These are phyloP conservation scores for Zasmidium cellare DNA, from an alignment of 2,329 filamentous ascomycete species.

Conservation along the genomic window DNA sequence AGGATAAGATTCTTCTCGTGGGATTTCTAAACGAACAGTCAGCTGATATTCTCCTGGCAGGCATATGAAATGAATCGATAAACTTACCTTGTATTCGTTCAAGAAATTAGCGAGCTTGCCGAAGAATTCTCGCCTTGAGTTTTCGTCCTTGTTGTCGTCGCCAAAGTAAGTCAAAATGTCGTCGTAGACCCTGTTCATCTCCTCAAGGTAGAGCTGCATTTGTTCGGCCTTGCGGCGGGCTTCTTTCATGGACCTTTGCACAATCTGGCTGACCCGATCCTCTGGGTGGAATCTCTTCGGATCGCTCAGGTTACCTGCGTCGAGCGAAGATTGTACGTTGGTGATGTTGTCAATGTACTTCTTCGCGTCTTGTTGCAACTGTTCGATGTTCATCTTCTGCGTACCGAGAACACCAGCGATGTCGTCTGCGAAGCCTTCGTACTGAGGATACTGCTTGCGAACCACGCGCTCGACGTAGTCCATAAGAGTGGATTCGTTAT, in stretches of 20 bases:
- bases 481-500: conserved; percentile 94
- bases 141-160: conserved; percentile 88
- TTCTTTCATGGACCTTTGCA: conserved; percentile 94
- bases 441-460: conserved; percentile 92
- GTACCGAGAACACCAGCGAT: conserved; percentile 74
- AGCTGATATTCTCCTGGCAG: neutral
- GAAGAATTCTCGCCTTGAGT: conserved; percentile 93
- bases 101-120: conserved; percentile 88
- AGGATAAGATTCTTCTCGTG: conserved; percentile 83
- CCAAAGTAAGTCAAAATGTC: conserved; percentile 97
- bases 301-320: conserved; percentile 91
- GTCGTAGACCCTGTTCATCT: conserved; percentile 87
- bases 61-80: neutral
- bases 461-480: conserved; percentile 96
- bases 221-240: conserved; percentile 94
- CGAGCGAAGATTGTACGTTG: conserved; percentile 88
- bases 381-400: conserved; percentile 94
- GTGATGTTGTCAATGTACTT: conserved; percentile 93
- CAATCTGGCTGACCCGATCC: conserved; percentile 87
- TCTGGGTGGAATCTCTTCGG: conserved; percentile 97
- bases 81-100: conserved; percentile 77
- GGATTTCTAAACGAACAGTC: conserved; percentile 61
- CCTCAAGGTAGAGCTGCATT: conserved; percentile 88
- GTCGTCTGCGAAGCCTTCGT: conserved; percentile 84
- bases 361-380: conserved; percentile 81